Evolutionary conservation across 768 basidiomycete genomes (phyloP).

Genomic region (Galerina sulciceps): DNA sequence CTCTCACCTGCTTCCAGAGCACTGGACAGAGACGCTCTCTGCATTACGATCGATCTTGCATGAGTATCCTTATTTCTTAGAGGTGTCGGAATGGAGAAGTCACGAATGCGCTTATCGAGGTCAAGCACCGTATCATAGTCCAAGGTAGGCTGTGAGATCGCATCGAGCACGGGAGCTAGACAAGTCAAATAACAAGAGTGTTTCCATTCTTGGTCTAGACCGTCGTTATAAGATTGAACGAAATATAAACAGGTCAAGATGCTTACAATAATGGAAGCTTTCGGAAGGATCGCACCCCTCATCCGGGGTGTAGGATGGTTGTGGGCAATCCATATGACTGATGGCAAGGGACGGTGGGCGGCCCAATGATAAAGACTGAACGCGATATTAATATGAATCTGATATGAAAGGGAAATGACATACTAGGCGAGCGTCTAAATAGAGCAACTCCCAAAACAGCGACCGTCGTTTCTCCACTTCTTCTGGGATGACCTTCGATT

Average conservation of each 20-base stretch:
- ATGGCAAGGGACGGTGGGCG: slow-evolving; percentile 69
- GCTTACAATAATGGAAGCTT: slow-evolving; percentile 47
- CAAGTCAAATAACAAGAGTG: slow-evolving; percentile 64
- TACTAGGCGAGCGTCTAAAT: slow-evolving; percentile 66
- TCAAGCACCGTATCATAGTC: slow-evolving; percentile 56
- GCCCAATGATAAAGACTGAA: slow-evolving; percentile 64
- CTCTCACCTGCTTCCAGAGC: slow-evolving; percentile 64
- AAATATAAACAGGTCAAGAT: background rate
- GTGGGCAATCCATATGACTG: slow-evolving; percentile 61
- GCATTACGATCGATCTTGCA: slow-evolving; percentile 56
- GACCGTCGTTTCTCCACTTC: slow-evolving; percentile 71
- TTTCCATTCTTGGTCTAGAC: slow-evolving; percentile 71
- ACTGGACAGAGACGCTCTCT: slow-evolving; percentile 60
- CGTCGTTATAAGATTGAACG: slow-evolving; percentile 8
- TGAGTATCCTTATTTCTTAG: slow-evolving; percentile 47
- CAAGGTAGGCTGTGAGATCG: slow-evolving; percentile 55
- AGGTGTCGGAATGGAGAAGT: slow-evolving; percentile 56
- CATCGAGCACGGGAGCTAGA: slow-evolving; percentile 63
- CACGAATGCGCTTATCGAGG: slow-evolving; percentile 63
- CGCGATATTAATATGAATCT: background rate
- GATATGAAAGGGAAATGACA: slow-evolving; percentile 14
- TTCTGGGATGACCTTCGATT: slow-evolving; percentile 70
- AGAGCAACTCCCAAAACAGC: slow-evolving; percentile 73
- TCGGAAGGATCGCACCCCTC: slow-evolving; percentile 39
- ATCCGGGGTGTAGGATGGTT: slow-evolving; percentile 49